Evolutionary conservation across 2,329 filamentous ascomycete genomes (phyloP).

Genomic region (Paracamarosporium sp.): DNA sequence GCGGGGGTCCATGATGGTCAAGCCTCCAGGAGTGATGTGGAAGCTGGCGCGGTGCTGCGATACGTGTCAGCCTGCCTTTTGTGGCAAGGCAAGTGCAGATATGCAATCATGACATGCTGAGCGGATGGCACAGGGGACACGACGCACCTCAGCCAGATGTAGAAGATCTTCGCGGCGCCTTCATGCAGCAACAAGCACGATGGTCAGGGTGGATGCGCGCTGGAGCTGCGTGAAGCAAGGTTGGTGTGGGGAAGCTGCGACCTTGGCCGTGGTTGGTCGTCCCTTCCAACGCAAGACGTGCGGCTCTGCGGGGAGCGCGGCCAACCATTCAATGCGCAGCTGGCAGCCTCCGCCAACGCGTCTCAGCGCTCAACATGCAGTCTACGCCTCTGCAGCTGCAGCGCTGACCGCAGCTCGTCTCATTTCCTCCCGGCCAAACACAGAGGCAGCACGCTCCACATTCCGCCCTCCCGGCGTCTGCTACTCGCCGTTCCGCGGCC

Average conservation of each 20-base stretch:
- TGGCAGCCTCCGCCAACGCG: background rate
- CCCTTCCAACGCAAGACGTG: conserved; percentile 13
- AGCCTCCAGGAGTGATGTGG: conserved; percentile 4
- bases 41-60: conserved; percentile 17
- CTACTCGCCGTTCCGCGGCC: conserved; percentile 3
- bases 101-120: conserved; percentile 1
- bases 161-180: background rate
- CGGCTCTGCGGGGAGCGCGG: conserved; percentile 30
- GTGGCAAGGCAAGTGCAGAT: conserved; percentile 7
- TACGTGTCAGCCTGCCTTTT: conserved; percentile 16
- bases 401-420: background rate
- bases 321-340: background rate
- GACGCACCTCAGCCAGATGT: background rate
- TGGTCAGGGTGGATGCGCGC: conserved; percentile 4
- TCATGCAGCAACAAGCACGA: background rate
- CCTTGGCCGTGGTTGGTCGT: background rate
- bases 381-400: conserved; percentile 3
- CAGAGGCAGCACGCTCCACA: background rate
- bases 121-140: background rate
- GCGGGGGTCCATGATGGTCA: conserved; percentile 43
- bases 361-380: background rate
- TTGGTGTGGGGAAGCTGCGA: conserved; percentile 9
- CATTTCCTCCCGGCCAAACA: too few relatives aligned
- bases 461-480: conserved; percentile 4
- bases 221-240: conserved; percentile 7